Evolutionary conservation across 73 alveolate genomes (phyloP).

Genomic region (Paramecium pentaurelia): DNA sequence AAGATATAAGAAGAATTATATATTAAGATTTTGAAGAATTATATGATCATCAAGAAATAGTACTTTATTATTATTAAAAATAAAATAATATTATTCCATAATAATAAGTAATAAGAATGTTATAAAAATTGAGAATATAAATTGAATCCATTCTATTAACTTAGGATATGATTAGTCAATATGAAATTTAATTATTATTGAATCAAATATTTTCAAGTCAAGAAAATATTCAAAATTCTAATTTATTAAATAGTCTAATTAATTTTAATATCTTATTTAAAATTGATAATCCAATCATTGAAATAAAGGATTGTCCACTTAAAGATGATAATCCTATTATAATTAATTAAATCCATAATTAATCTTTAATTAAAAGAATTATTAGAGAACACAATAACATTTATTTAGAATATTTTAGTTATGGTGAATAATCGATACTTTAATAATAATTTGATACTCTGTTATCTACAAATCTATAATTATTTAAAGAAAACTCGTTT

Average conservation of each 20-base stretch:
- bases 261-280: not conserved
- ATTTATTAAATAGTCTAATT: not conserved
- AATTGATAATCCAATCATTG: not conserved
- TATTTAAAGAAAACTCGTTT: not conserved
- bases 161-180: not conserved
- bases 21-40: not conserved
- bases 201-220: not conserved
- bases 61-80: not conserved
- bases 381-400: not conserved
- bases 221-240: not conserved
- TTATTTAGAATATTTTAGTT: slow-evolving; percentile 8
- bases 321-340: not conserved
- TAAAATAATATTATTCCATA: not conserved
- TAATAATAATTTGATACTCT: not conserved
- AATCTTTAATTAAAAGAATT: not conserved
- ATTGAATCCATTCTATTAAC: not conserved
- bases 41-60: not conserved
- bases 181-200: not conserved
- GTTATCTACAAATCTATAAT: not conserved
- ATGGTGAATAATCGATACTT: not conserved
- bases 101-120: not conserved
- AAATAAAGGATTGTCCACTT: not conserved
- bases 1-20: not conserved
- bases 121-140: not conserved
- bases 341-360: not conserved